Evolutionary conservation across 352 stramenopile genomes (phyloP).

Genomic region (Globisporangium perplexum): DNA sequence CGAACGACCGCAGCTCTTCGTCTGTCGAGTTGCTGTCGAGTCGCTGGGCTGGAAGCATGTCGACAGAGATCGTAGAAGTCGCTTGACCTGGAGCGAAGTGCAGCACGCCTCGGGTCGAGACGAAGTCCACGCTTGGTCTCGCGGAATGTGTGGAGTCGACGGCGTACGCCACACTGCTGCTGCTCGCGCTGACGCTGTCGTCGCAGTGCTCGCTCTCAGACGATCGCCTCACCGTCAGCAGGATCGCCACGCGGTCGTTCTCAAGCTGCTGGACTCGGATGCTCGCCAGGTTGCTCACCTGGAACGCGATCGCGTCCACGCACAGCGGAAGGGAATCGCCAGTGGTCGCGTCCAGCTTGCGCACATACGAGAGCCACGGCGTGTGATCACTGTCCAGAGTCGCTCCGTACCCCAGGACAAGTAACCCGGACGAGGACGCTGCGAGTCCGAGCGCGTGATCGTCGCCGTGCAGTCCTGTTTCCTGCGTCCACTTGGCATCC

Average conservation of each 20-base stretch:
- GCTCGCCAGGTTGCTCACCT: conserved; percentile 1
- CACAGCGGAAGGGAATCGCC: conserved; percentile 3
- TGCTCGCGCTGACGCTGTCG: conserved; percentile 1
- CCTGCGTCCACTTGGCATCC: conserved; percentile 3
- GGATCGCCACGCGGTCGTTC: conserved; percentile 3
- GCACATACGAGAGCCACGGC: neutral
- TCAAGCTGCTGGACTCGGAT: conserved; percentile 6
- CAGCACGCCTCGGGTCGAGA: conserved; percentile 17
- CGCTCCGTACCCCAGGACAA: conserved; percentile 3
- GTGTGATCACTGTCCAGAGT: neutral
- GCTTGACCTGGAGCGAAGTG: conserved; percentile 18
- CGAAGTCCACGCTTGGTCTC: conserved; percentile 18
- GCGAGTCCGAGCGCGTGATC: conserved; percentile 4
- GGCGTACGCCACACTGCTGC: conserved; percentile 14
- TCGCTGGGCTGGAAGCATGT: conserved; percentile 16
- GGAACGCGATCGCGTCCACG: conserved; percentile 9
- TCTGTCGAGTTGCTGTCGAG: conserved; percentile 1
- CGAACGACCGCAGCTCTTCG: conserved; percentile 1
- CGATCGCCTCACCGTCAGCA: neutral
- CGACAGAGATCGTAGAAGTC: conserved; percentile 17
- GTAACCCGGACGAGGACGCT: neutral
- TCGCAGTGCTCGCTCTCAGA: conserved; percentile 5
- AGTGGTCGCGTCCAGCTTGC: conserved; percentile 1
- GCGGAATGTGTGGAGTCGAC: conserved; percentile 4
- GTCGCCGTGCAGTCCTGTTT: neutral